Evolutionary conservation across 257 asterid species (phyloP), one percentile per base, ranked within the genome.

Genomic region (Craterostigma plantagineum): DNA sequence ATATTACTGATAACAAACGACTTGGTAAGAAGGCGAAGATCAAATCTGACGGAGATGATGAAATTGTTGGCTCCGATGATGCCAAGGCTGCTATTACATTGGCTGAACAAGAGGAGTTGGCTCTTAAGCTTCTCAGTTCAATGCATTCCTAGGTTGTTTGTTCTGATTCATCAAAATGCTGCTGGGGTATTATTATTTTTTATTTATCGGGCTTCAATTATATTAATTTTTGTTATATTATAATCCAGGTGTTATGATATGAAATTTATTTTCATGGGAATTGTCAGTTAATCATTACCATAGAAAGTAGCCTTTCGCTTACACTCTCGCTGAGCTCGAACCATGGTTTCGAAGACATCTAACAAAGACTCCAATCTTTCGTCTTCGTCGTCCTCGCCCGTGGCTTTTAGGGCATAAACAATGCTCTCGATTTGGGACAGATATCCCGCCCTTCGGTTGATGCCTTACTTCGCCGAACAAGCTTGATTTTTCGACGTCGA

Each of bases 391-490:
- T 72, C 66, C 49, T 73, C 66, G 7, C 92, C 93, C 5, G 72
- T 33, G 11, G 71, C 95, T 66, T 76, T 79, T 72, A 82, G 61
- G 18, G 93, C 90, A 45, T 76, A 76, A 7, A 87, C 95, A 41
- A 87, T 72, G 63, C 98, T 87, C 65, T 87, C 93, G 45, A 87
- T 79, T 1, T 92, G 73, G n/a, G 98, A 82, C 75, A 87, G 54
- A 49, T 59, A 87, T 45, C 82, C 91, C 12, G 72, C 72, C 63
- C 63, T 53, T 72, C 11, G 95, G 95, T 52, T 87, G 95, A 59
- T 52, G 67, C 68, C 98, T 82, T 58, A 87, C 98, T 57, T 87
- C 95, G 1, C 76, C 18, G 45, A 76, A 82, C 80, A 87, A 74
- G 63, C 95, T 87, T 57, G 42, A 36, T 58, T 56, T 61, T 23